Conservation (phyloP, 768 basidiomycete genomes). For the Rhodotorula sphaerocarpa region DNA sequence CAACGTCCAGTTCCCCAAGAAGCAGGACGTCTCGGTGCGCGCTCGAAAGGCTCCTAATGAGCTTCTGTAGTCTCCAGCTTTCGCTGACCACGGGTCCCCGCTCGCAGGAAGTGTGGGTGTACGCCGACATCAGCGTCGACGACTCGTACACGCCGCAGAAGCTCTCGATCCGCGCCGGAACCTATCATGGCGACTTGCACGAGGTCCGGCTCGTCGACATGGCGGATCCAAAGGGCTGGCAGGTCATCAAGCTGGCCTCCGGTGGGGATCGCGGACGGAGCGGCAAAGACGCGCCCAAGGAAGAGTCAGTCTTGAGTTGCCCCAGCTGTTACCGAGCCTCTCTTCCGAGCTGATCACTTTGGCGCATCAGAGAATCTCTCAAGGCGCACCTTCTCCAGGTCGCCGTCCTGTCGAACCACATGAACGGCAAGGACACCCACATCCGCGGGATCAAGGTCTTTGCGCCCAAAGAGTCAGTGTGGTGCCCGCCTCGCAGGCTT, state of each 20-base stretch:
- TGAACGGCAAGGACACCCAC: conserved; percentile 99
- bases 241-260: conserved; percentile 56
- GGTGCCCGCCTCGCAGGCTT: neutral
- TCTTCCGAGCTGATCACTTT: too few relatives aligned
- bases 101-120: conserved; percentile 71
- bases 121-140: conserved; percentile 70
- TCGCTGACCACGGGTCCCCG: neutral
- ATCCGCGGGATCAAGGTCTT: conserved; percentile 82
- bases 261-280: too few relatives aligned
- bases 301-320: too few relatives aligned
- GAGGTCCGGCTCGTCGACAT: conserved; percentile 65
- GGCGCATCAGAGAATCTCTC: conserved; percentile 62
- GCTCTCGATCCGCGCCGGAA: conserved; percentile 82
- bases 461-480: conserved; percentile 67
- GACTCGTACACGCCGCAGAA: conserved; percentile 96
- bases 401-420: conserved; percentile 82
- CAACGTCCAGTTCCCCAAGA: conserved; percentile 83
- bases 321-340: too few relatives aligned
- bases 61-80: neutral
- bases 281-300: too few relatives aligned
- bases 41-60: neutral
- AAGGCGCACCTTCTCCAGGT: conserved; percentile 84
- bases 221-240: conserved; percentile 92
- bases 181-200: conserved; percentile 80
- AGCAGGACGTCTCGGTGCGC: conserved; percentile 76